Evolutionary conservation across 2,329 filamentous ascomycete genomes (phyloP), one percentile per base, ranked within the genome.

Genomic region (Aspergillus oerlinghausenensis): DNA sequence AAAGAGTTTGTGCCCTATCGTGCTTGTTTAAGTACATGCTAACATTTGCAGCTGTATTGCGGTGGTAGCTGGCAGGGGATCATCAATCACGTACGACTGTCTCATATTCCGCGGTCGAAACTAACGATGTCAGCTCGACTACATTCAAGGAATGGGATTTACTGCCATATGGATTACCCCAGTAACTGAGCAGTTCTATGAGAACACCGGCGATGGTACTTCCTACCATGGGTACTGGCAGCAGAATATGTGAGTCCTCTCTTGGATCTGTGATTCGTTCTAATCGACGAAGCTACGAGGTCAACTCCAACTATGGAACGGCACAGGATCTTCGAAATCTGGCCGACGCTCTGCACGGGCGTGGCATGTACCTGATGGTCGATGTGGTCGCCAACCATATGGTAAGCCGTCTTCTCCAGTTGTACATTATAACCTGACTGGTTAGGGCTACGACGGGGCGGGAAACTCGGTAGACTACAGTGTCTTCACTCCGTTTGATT

Each of bases 341-440:
- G 8, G 77, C 84, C 3, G 68, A 72, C n/a, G 82, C 80, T 2
- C 69, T 85, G 2, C 84, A 86, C 63, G 67, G 68, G 26, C 75
- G 82, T 17, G 77, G 71, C 19, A 86, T 84, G 82, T 83, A 82
- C 62, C 68, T 85, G 45, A 85, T 85, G 83, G 74, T 85, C 2
- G 83, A 85, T 60, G 71, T 85, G 2, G 82, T 85, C 1, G 76
- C 78, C n/a, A 84, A 84, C 63, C 80, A 85, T 66, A 79, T 79
- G 63, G 80, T 64, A 45, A 49, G 45, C n/a, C 10, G 3, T 1
- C 9, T 45, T 43, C 19, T 2, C 40, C 1, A n/a, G 3, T 11
- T 19, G 17, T 29, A n/a, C 1, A 9, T n/a, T n/a, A n/a, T 23
- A 51, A 38, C 7, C 32, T 38, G 72, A 17, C 14, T 14, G 5